Evolutionary conservation across 768 basidiomycete species (phyloP).

Genomic region (Lactarius hatsudake): DNA sequence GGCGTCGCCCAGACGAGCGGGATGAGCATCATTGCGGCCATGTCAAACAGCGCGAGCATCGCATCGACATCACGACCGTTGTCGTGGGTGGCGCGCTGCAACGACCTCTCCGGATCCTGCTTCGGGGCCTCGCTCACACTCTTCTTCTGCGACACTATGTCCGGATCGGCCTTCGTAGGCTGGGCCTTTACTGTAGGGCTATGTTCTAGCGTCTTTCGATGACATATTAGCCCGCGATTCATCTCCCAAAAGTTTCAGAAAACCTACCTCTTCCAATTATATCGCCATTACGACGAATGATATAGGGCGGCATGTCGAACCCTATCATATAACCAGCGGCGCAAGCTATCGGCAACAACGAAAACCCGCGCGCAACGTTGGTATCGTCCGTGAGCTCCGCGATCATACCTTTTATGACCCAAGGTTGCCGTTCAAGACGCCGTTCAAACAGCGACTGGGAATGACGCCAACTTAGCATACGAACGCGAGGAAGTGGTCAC

Average conservation of each 20-base stretch:
- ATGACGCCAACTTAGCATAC: background rate
- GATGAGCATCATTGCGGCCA: slow-evolving; percentile 7
- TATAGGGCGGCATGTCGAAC: background rate
- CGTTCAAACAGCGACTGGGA: slow-evolving; percentile 14
- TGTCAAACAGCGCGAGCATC: slow-evolving; percentile 6
- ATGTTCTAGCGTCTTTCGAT: slow-evolving; percentile 5
- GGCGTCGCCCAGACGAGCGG: slow-evolving; percentile 50
- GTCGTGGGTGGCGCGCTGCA: slow-evolving; percentile 11
- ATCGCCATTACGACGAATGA: slow-evolving; percentile 11
- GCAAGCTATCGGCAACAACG: slow-evolving; percentile 36
- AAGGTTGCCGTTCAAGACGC: slow-evolving; percentile 20
- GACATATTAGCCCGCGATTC: background rate
- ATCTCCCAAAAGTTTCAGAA: background rate
- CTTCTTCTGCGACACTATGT: background rate
- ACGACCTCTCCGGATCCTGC: background rate
- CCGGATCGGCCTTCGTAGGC: background rate
- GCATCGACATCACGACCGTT: slow-evolving; percentile 11
- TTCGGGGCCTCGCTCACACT: background rate
- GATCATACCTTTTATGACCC: slow-evolving; percentile 74
- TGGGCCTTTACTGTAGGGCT: background rate
- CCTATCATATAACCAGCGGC: slow-evolving; percentile 17
- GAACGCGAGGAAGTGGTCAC: background rate
- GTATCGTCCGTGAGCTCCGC: slow-evolving; percentile 62
- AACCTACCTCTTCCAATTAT: slow-evolving; percentile 20
- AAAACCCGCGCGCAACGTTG: slow-evolving; percentile 47